Conservation (phyloP, 345 rosid genomes). For the Dovyalis caffra region DNA sequence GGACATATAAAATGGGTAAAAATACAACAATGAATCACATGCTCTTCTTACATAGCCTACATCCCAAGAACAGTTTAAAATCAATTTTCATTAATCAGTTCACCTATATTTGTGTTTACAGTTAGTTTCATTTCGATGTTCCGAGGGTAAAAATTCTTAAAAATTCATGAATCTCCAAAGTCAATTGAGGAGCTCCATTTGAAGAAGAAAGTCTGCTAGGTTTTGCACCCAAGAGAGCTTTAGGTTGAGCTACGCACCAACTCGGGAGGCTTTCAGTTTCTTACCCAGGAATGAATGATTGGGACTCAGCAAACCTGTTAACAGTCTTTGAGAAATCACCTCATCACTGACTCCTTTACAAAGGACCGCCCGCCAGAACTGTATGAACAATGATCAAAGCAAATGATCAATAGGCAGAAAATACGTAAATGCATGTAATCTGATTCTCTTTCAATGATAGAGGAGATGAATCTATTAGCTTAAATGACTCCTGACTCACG, state of each 20-base stretch:
- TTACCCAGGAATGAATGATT: too few relatives aligned
- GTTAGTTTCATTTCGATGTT: not conserved
- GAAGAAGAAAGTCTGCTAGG: not conserved
- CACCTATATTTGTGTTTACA: not conserved
- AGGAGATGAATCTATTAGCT: slow-evolving; percentile 1
- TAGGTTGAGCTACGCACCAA: not conserved
- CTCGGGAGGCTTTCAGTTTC: not conserved
- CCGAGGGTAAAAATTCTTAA: not conserved
- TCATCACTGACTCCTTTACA: slow-evolving; percentile 75
- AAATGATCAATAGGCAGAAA: not conserved
- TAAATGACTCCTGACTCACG: slow-evolving; percentile 46
- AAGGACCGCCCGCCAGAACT: slow-evolving; percentile 86
- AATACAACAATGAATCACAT: too few relatives aligned
- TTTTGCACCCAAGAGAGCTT: too few relatives aligned
- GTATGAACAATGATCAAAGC: slow-evolving; percentile 28
- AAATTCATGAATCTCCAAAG: not conserved
- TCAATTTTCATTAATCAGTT: too few relatives aligned
- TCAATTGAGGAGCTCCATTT: not conserved
- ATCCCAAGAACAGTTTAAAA: too few relatives aligned
- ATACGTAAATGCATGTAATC: slow-evolving; percentile 1
- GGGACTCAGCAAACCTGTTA: not conserved
- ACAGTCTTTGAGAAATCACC: slow-evolving; percentile 4
- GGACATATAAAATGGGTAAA: too few relatives aligned
- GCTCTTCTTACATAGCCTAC: too few relatives aligned
- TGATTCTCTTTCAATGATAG: slow-evolving; percentile 7